A percentile compares a stretch with the other conserved stretches of the same genome.
Conservation (phyloP, 2,329 filamentous ascomycete genomes). For the Trichoderma sp. region DNA sequence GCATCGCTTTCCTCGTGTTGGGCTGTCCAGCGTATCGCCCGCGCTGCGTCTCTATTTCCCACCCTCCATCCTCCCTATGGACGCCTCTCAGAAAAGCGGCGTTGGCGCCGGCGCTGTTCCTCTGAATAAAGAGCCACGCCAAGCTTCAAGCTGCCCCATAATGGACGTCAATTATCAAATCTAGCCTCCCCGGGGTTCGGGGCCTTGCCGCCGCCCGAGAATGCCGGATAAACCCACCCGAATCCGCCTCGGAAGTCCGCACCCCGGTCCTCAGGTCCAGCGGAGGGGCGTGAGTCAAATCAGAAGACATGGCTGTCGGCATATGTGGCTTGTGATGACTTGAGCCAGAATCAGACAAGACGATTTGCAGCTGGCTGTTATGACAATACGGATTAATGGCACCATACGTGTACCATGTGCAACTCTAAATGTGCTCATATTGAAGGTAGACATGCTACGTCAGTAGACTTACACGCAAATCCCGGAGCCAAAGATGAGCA, state of each 20-base stretch:
- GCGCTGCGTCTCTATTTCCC: neutral
- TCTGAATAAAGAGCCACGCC: conserved; percentile 12
- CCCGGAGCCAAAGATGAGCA: conserved; percentile 15
- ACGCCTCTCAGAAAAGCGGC: conserved; percentile 26
- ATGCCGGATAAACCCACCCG: conserved; percentile 19
- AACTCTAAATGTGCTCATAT: neutral
- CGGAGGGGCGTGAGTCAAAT: conserved; percentile 19
- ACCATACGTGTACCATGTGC: conserved; percentile 3
- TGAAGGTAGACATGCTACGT: neutral
- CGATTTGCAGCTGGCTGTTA: neutral
- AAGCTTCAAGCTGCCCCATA: neutral
- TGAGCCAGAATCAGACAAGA: neutral
- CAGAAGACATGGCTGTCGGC: conserved; percentile 14
- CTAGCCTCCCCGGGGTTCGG: conserved; percentile 20
- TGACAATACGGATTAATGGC: neutral
- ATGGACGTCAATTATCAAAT: neutral
- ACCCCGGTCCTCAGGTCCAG: neutral
- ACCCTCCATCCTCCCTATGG: neutral
- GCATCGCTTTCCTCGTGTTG: conserved; percentile 1
- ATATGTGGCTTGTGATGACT: neutral
- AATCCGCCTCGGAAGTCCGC: conserved; percentile 26
- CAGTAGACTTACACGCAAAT: neutral
- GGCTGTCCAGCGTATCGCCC: neutral
- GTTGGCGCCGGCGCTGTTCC: conserved; percentile 24
- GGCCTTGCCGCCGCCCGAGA: conserved; percentile 23